Conservation (phyloP, 331 rosid genomes). For the Arachis monticola region DNA sequence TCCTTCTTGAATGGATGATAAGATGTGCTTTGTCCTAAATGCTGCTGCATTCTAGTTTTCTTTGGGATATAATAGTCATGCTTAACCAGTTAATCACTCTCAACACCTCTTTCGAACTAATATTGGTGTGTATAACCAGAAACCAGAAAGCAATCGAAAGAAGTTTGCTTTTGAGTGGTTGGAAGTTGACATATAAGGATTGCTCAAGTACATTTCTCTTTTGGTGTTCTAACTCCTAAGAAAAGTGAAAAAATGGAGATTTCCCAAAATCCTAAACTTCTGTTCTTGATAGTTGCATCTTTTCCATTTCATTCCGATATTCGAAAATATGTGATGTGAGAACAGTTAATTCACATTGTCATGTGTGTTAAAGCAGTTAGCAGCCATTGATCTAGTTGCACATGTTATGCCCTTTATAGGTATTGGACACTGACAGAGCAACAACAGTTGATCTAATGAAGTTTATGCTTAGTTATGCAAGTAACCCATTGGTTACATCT, state of each 20-base stretch:
- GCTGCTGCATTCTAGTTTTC: neutral
- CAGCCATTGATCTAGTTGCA: slow-evolving; percentile 32
- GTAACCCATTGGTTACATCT: slow-evolving; percentile 54
- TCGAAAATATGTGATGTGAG: slow-evolving; percentile 24
- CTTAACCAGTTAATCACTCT: neutral
- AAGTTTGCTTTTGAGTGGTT: neutral
- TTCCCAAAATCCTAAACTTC: slow-evolving; percentile 17
- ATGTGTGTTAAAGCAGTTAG: slow-evolving; percentile 14
- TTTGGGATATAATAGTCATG: neutral
- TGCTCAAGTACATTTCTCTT: slow-evolving; percentile 17
- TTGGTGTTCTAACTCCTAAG: neutral
- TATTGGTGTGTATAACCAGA: neutral
- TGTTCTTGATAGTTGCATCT: slow-evolving; percentile 7
- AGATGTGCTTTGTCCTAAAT: neutral
- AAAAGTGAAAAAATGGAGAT: slow-evolving; percentile 10
- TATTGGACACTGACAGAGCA: slow-evolving; percentile 62
- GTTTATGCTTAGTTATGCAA: slow-evolving; percentile 78
- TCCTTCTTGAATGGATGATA: slow-evolving; percentile 2
- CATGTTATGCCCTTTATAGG: slow-evolving; percentile 48
- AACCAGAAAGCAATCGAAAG: slow-evolving; percentile 6
- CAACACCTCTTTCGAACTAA: neutral
- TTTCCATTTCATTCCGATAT: slow-evolving; percentile 24
- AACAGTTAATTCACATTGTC: slow-evolving; percentile 4
- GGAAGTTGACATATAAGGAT: slow-evolving; percentile 10
- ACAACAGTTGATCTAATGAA: slow-evolving; percentile 86